phyloP scores from a whole-genome alignment of 1,284 basidiomycete species.

The Trametes sp. region DNA sequence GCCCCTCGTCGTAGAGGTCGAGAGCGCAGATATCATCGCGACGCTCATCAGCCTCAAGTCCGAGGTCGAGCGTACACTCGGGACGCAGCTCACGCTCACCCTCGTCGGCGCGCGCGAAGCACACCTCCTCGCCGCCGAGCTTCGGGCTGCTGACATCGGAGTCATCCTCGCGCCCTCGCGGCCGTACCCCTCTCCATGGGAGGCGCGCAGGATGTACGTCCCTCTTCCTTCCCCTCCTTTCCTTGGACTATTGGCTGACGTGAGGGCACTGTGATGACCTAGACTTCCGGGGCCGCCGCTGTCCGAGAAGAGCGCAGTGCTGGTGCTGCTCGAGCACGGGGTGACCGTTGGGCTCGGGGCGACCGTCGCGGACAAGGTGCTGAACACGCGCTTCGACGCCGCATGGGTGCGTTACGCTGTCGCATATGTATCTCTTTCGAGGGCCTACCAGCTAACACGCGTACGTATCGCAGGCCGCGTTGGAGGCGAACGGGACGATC shows the following conservation, averaged over 20 bases:
- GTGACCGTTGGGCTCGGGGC: slow-evolving; percentile 77
- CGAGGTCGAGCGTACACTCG: slow-evolving; percentile 61
- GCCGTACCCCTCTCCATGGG: slow-evolving; percentile 74
- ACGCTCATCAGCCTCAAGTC: slow-evolving; percentile 74
- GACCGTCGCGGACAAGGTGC: slow-evolving; percentile 62
- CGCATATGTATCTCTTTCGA: too few species aligned
- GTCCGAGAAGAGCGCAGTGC: slow-evolving; percentile 60
- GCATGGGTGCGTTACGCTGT: slow-evolving; percentile 74
- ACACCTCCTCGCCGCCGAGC: slow-evolving; percentile 74
- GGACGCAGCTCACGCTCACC: slow-evolving; percentile 61
- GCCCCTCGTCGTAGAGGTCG: slow-evolving; percentile 71
- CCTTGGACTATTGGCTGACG: too few species aligned
- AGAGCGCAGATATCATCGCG: slow-evolving; percentile 79
- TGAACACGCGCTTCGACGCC: slow-evolving; percentile 76
- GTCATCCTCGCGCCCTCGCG: slow-evolving; percentile 72
- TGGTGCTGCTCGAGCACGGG: slow-evolving; percentile 61
- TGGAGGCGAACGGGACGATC: slow-evolving; percentile 48
- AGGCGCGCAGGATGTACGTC: slow-evolving; percentile 66
- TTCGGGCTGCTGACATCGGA: slow-evolving; percentile 71
- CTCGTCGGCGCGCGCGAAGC: slow-evolving; percentile 81
- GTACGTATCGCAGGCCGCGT: slow-evolving; percentile 33
- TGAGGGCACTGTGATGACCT: slow-evolving; percentile 13
- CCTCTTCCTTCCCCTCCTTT: too few species aligned
- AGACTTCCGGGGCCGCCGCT: slow-evolving; percentile 80
- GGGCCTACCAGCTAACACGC: too few species aligned